Base-by-base conservation (phyloP, 352 stramenopile species). In the Pythium phragmiticola region DNA sequence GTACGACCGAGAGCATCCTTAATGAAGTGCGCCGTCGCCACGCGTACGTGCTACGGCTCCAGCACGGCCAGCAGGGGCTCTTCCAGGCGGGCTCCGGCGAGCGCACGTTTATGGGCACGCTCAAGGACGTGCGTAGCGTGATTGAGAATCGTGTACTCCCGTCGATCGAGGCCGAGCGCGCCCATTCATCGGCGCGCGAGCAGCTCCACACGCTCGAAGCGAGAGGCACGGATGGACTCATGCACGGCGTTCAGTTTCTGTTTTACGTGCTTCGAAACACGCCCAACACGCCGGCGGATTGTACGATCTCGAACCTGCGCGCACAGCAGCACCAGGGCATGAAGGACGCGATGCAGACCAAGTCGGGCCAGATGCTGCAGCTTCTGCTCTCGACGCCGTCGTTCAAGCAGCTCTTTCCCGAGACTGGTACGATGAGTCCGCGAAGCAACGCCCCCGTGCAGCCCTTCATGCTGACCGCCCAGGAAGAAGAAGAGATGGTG, bases 191-290 rank as follows among this genome's bases (percentile, higher is more conserved):
- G 2, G 85, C 83, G 2, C 82, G 84, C 51, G 85, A 94, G 58
- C 85, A 94, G 55, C 70, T 94, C 1, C 81, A 90, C 58, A 90
- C 81, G 21, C 48, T 94, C 13, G 85, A 94, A 68, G 85, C 83
- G 5, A 73, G 84, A 33, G 85, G 83, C 45, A 91, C 81, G 13
- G 83, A 92, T 57, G 85, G 82, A 34, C 77, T 94, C 26, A 91
- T 94, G 82, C 85, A 94, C 58, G 85, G 85, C 39, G 83, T 94
- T 46, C 85, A 94, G 66, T 94, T 94, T 57, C 68, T 94, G 26
- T 94, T 94, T 42, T 94, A 94, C 57, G 85, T 94, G 60, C 71
- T 94, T 26, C 74, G 85, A 0, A 94, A 94, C 56, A 92, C 85
- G 34, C 75, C 85, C 14, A 94, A 94, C 71, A 92, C 85, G 4